Evolutionary conservation across 768 basidiomycete species (phyloP).

Genomic region (Leccinum pellstonianum): DNA sequence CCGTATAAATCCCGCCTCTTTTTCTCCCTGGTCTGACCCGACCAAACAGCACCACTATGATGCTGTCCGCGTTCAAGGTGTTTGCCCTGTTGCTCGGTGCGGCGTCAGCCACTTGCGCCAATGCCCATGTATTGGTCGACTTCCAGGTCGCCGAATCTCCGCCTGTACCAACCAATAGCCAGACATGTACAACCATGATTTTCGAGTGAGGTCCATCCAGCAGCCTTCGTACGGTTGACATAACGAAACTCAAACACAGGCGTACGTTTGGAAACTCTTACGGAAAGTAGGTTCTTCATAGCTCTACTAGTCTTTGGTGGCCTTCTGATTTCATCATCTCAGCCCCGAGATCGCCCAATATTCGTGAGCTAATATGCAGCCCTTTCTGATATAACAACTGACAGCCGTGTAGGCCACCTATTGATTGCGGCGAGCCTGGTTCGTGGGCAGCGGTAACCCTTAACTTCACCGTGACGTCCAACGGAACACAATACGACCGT

Average conservation of each 20-base stretch:
- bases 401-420: slow-evolving; percentile 53
- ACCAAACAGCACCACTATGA: slow-evolving; percentile 8
- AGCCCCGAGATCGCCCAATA: slow-evolving; percentile 67
- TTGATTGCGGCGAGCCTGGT: slow-evolving; percentile 64
- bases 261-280: slow-evolving; percentile 74
- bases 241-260: slow-evolving; percentile 32
- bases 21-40: background rate
- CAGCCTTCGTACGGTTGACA: background rate
- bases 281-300: slow-evolving; percentile 47
- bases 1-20: slow-evolving; percentile 9
- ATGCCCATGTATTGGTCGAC: slow-evolving; percentile 41
- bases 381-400: background rate
- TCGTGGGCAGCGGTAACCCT: slow-evolving; percentile 75
- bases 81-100: slow-evolving; percentile 15
- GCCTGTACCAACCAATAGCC: slow-evolving; percentile 56
- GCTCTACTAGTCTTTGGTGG: background rate
- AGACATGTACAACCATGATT: slow-evolving; percentile 63
- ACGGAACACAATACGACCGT: slow-evolving; percentile 75
- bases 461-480: slow-evolving; percentile 76
- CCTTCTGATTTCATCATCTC: background rate
- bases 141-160: slow-evolving; percentile 79
- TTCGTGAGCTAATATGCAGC: slow-evolving; percentile 38
- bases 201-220: slow-evolving; percentile 47
- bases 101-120: slow-evolving; percentile 9
- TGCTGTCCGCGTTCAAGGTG: slow-evolving; percentile 21